Base-by-base conservation (phyloP, 345 rosid genomes). In the Arabis alpina region DNA sequence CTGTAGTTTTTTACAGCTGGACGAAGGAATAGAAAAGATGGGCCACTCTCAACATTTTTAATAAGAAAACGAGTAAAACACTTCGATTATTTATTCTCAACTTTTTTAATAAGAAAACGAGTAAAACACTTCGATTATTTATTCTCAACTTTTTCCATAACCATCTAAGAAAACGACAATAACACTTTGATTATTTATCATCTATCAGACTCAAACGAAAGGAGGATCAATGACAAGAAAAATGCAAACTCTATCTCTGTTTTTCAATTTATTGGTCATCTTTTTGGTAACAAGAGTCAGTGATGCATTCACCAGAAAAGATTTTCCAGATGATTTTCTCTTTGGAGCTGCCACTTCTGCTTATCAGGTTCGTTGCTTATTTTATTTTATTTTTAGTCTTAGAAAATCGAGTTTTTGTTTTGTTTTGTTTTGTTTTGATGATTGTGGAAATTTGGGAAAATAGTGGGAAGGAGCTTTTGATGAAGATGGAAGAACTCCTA, bases 301-400 rank as follows among this genome's bases (percentile, higher is more conserved):
- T 45, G 73, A 75, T 48, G 52, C 41, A 8, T 88, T 80, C 51
- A 83, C 66, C 47, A 82, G 84, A 64, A 23, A 70, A 9, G 86
- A 86, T 58, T 88, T 88, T 76, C 87, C 87, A 4, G 57, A 85
- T 32, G 83, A 70, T 13, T 88, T 88, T 24, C 71, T 83, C 41
- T 86, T 88, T 7, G 91, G 89, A 79, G 79, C 89, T 1, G 81
- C 74, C 19, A 48, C 84, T 48, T 83, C 94, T 23, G 89, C 91
- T 53, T 88, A 80, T 66, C 91, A 79, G 86, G 90, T 88, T 60
- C 5, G 51, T 11, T 30, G 48, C 3, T 12, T 10, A 8, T 23
- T 32, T 7, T 13, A 10, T 5, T 19, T 19, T 19, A 19, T 27
- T n/a, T 19, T 8, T 8, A 6, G 6, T 8, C 6, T 34, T 5